phyloP scores from a whole-genome alignment of 2,329 filamentous ascomycete species.

The Epichloe bromicola region DNA sequence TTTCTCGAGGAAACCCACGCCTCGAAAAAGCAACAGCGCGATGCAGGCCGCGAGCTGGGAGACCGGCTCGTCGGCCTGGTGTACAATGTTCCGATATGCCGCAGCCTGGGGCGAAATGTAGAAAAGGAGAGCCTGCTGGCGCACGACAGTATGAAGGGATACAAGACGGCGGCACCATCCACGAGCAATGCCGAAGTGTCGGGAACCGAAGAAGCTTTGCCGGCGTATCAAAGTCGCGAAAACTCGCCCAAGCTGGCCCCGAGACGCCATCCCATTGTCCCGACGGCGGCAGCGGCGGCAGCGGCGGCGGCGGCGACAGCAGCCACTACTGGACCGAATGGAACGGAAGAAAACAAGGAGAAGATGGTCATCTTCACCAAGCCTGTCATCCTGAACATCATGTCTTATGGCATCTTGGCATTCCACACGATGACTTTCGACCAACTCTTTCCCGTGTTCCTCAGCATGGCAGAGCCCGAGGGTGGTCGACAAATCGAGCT shows the following conservation, averaged over 20 bases:
- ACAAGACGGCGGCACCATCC: conserved; percentile 33
- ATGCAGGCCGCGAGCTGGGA: conserved; percentile 66
- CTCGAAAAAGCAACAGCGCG: conserved; percentile 62
- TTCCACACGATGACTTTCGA: conserved; percentile 98
- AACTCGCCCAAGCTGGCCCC: conserved; percentile 35
- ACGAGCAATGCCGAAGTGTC: background rate
- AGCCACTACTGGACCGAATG: background rate
- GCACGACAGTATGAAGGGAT: conserved; percentile 49
- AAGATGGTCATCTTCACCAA: conserved; percentile 56
- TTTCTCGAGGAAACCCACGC: conserved; percentile 93
- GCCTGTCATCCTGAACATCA: conserved; percentile 75
- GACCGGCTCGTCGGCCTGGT: conserved; percentile 48
- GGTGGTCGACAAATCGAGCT: conserved; percentile 39
- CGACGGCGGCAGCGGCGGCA: background rate
- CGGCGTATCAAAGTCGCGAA: conserved; percentile 53
- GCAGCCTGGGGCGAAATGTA: conserved; percentile 25
- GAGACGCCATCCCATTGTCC: conserved; percentile 12
- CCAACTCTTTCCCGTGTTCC: conserved; percentile 81
- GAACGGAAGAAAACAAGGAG: conserved; percentile 6
- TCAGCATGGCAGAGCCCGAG: conserved; percentile 52
- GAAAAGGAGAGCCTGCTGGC: conserved; percentile 53
- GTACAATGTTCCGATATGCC: conserved; percentile 17
- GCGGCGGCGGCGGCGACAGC: background rate
- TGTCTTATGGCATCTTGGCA: conserved; percentile 82
- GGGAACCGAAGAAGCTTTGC: conserved; percentile 43